Base-by-base conservation (phyloP, 2,329 filamentous ascomycete species). In the Coniochaeta prunicola region DNA sequence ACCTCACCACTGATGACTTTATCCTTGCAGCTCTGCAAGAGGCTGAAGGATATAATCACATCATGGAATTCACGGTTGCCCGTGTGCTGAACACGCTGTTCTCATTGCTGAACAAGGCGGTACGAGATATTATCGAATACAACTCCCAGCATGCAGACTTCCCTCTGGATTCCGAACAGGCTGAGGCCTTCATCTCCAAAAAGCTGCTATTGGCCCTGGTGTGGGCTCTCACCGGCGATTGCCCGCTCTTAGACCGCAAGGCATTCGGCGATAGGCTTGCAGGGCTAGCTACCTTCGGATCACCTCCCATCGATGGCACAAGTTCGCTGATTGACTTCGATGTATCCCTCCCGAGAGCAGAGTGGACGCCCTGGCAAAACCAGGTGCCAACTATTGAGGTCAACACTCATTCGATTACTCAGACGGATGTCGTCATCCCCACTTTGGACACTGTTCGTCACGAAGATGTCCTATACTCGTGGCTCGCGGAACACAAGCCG, bases 401-500 rank as follows among this genome's bases (percentile, higher is more conserved):
- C 73, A 97, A 99, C 71, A 99, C 96, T 0, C 96, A 99, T 73
- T 97, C 93, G 5, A 89, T 99, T 68, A 97, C 91, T 0, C 92
- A 99, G 72, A 99, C 96, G 1, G 96, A 99, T 73, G 91, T 97
- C 42, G 94, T 99, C 62, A 99, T 99, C 68, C 96, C 94, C 1
- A 99, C 94, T 0, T 79, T 99, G 56, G 94, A 99, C 71, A 99
- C 96, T 30, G 89, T 99, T 50, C 91, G 94, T 31, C 94, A 99
- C 67, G 94, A 99, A 73, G 94, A 97, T 74, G 91, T 99, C n/a
- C 81, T 99, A 17, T 99, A 99, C 78, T 99, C 96, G 3, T 99
- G 94, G 94, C 85, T 99, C 50, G 94, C 96, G 17, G 94, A 99
- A 73, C 94, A 99, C 72, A 99, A 99, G 77, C 94, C 96, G 13